phyloP scores from a whole-genome alignment of 2,329 filamentous ascomycete species.

The Calonectria henricotiae region DNA sequence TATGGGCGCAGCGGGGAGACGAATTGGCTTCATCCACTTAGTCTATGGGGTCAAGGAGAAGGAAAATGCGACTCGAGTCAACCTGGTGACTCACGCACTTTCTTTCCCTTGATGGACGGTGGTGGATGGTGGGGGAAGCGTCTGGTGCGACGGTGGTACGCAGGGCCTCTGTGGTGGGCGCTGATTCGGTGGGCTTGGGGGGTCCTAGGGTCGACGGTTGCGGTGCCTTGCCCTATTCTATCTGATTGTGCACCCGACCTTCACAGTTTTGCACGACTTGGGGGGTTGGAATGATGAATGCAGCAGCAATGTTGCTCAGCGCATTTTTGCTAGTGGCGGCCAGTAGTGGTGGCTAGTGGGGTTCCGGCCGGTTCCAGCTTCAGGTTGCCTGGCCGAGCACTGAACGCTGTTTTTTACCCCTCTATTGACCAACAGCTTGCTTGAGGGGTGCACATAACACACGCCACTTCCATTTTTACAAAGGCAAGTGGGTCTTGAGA shows the following conservation, averaged over 20 bases:
- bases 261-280: constrained; percentile 21
- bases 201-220: constrained; percentile 21
- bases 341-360: constrained; percentile 20
- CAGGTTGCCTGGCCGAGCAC: constrained; percentile 23
- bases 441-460: background rate
- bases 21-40: constrained; percentile 54
- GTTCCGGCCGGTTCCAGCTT: constrained; percentile 18
- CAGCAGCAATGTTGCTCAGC: constrained; percentile 13
- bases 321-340: constrained; percentile 25
- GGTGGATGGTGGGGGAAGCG: constrained; percentile 50
- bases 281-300: constrained; percentile 28
- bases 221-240: constrained; percentile 46
- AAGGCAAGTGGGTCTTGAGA: background rate
- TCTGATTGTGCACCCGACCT: constrained; percentile 9
- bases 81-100: constrained; percentile 49
- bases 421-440: constrained; percentile 26
- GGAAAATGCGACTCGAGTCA: constrained; percentile 39
- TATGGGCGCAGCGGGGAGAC: constrained; percentile 40
- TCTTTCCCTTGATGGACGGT: constrained; percentile 39
- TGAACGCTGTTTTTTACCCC: constrained; percentile 26
- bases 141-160: constrained; percentile 43
- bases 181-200: constrained; percentile 47
- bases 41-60: constrained; percentile 42
- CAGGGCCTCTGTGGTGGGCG: constrained; percentile 36
- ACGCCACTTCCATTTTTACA: constrained; percentile 1